phyloP scores from a whole-genome alignment of 2,329 filamentous ascomycete species.

The Neonectria sp. region DNA sequence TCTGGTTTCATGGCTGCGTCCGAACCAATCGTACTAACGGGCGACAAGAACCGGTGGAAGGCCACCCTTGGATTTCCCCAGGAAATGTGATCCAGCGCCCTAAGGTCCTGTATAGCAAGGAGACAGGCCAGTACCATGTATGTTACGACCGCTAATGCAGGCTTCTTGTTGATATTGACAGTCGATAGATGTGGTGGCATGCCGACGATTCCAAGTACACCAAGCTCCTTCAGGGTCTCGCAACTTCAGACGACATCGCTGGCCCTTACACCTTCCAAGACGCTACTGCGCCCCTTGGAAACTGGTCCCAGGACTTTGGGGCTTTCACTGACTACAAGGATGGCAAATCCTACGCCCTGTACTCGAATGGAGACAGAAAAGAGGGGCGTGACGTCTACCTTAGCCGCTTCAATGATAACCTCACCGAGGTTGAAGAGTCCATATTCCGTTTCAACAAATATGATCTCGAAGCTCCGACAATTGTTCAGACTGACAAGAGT shows the following conservation, averaged over 20 bases:
- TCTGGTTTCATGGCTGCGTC: rapidly evolving
- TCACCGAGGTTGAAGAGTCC: constrained; percentile 66
- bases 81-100: constrained; percentile 73
- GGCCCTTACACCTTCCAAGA: constrained; percentile 70
- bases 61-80: constrained; percentile 68
- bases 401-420: constrained; percentile 66
- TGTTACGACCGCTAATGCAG: constrained; percentile 10
- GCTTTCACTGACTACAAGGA: constrained; percentile 73
- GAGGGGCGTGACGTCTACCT: constrained; percentile 72
- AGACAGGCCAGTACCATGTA: constrained; percentile 70
- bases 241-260: constrained; percentile 65
- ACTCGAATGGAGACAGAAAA: constrained; percentile 70
- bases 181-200: constrained; percentile 70
- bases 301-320: constrained; percentile 75
- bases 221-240: constrained; percentile 69
- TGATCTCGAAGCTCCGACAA: constrained; percentile 73
- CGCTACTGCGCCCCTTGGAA: constrained; percentile 69
- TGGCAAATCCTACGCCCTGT: constrained; percentile 69
- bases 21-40: background rate
- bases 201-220: constrained; percentile 72
- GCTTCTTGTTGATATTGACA: background rate
- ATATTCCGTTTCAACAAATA: constrained; percentile 71
- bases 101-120: constrained; percentile 72
- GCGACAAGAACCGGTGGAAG: constrained; percentile 63
- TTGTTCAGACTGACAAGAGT: constrained; percentile 71